Percentiles rank a stretch among this genome's conserved stretches.
Conservation (phyloP, 169 alveolate species). For the Neospora caninum region DNA sequence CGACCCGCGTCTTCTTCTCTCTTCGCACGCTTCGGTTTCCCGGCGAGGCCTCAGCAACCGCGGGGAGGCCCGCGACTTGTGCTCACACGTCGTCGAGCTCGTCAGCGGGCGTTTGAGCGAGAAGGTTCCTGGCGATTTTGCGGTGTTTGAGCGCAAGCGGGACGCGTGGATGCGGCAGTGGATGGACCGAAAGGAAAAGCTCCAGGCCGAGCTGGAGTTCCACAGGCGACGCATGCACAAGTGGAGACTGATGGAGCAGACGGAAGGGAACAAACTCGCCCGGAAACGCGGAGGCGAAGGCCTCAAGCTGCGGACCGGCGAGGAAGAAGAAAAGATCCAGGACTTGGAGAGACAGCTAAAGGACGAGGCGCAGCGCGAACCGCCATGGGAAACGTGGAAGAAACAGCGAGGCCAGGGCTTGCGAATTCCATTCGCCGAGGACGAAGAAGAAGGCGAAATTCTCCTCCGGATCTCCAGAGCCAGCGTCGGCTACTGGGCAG, state of each 20-base stretch:
- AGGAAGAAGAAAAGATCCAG: neutral
- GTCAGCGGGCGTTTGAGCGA: neutral
- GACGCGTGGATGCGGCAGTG: neutral
- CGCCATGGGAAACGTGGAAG: neutral
- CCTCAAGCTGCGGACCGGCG: neutral
- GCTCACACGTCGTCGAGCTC: neutral
- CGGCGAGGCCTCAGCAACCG: conserved; percentile 54
- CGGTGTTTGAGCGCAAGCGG: neutral
- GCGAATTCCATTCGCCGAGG: neutral
- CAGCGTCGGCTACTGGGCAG: neutral
- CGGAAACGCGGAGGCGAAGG: neutral
- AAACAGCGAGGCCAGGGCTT: neutral
- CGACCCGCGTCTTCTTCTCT: conserved; percentile 64
- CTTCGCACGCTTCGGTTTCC: neutral
- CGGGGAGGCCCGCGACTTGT: conserved; percentile 29
- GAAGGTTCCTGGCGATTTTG: neutral
- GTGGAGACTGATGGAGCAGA: neutral
- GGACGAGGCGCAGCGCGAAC: neutral
- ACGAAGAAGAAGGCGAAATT: neutral
- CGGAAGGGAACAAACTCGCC: neutral
- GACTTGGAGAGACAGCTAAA: neutral
- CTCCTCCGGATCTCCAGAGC: neutral
- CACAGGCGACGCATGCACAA: neutral
- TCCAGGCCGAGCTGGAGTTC: neutral
- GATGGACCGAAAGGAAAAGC: neutral